These are phyloP conservation scores for Lupinus albus DNA, from an alignment of 306 rosid genomes.

Conservation along the genomic window DNA sequence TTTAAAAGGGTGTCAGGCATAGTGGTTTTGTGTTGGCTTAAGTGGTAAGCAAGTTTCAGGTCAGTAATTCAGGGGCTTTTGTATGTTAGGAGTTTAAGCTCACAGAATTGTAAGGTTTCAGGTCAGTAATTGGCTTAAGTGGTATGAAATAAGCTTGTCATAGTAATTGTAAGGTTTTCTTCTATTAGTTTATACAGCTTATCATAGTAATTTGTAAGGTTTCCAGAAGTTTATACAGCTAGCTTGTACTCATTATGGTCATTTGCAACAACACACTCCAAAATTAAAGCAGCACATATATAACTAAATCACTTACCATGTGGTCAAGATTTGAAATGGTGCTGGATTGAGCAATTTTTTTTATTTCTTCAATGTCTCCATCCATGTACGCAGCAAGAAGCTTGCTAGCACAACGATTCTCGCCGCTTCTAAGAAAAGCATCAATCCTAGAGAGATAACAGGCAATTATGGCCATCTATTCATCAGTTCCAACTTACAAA, in stretches of 20 bases:
- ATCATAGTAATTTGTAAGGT: not conserved
- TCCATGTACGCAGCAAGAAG: slow-evolving; percentile 65
- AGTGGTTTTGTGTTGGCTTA: too few relatives aligned
- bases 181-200: not conserved
- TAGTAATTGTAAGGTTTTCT: not conserved
- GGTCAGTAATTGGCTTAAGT: too few relatives aligned
- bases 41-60: too few relatives aligned
- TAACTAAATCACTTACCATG: slow-evolving; percentile 48
- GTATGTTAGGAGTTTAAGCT: too few relatives aligned
- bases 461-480: not conserved
- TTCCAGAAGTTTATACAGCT: not conserved
- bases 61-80: too few relatives aligned
- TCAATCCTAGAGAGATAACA: slow-evolving; percentile 49
- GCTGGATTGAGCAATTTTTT: slow-evolving; percentile 62
- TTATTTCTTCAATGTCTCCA: slow-evolving; percentile 75
- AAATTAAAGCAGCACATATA: not conserved
- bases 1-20: not conserved
- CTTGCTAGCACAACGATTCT: slow-evolving; percentile 58
- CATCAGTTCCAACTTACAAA: not conserved
- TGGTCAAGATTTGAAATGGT: slow-evolving; percentile 67
- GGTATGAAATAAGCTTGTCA: not conserved
- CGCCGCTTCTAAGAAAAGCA: slow-evolving; percentile 62
- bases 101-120: too few relatives aligned
- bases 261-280: not conserved
- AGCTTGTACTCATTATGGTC: not conserved